Evolutionary conservation across 305 asterid genomes (phyloP), one percentile per base, ranked within the genome.

Genomic region (Nicotiana rustica): DNA sequence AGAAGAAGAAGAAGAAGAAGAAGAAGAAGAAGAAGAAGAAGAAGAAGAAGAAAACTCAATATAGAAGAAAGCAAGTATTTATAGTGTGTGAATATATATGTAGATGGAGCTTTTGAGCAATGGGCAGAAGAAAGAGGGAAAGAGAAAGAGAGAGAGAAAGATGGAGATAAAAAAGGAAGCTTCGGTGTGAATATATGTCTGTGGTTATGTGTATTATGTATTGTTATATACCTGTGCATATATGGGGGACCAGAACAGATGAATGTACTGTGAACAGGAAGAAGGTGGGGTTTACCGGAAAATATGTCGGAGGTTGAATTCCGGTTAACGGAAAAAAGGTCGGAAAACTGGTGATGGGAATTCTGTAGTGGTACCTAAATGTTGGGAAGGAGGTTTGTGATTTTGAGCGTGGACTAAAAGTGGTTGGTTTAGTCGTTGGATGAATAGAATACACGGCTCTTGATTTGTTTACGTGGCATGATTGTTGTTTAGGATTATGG

Each of bases 161-260:
- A 44, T 12, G 33, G n/a, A 31, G 35, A 17, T 3, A 35, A 10
- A 33, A 35, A 31, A 17, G 57, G 57, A 38, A 69, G 77, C 77
- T 69, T 69, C 77, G 25, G 77, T 41, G 59, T 70, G 31, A 36
- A 69, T 41, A 70, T 68, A 68, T 68, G 76, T 57, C 81, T 4
- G 56, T 35, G 57, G n/a, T 29, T 59, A n/a, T 57, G 38, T n/a
- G 36, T 59, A 59, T n/a, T 18, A 1, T 59, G 10, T 62, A 19
- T 62, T 41, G 49, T 41, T 41, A 41, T 41, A 41, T 41, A 41
- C 49, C 2, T 41, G 47, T 41, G 49, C 49, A 41, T 10, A 21
- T 9, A 62, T 21, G 14, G 15, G 33, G 6, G 15, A 2, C 6
- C 10, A 62, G 14, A 31, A 62, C 35, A 62, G 67, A 62, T 19